Evolutionary conservation across 805 yeast species (phyloP), one percentile per base, ranked within the genome.

Genomic region (Torulaspora franciscae): DNA sequence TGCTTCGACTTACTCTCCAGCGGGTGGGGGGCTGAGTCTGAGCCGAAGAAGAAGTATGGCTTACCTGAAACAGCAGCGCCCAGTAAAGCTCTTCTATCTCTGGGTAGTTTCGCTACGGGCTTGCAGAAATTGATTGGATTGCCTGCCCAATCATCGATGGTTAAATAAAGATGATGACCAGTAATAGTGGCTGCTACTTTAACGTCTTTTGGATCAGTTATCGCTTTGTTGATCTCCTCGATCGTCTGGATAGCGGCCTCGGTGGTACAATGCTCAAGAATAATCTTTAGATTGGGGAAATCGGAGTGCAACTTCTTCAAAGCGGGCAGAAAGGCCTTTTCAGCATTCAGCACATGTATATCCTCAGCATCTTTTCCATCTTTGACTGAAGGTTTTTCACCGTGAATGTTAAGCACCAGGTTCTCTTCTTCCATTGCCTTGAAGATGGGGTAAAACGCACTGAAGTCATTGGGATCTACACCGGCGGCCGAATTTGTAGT

Each of bases 21-120:
- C 6, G 96, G 95, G 64, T 93, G 99, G 22, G 99, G 99, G 25
- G 99, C 99, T 17, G 96, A 87, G 65, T 93, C 99, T 1, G 96
- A 86, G 6, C 99, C 99, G 61, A 90, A 93, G 71, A 93, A 87
- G 66, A 90, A 93, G 72, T 81, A 90, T 33, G 95, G 87, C 54
- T 84, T 81, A 4, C 98, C 98, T 1, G 93, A 81, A 7, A 85
- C 81, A 1, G 97, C 99, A 32, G 99, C 98, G 29, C 72, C 73
- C 6, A 93, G 75, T 34, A 93, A 70, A 1, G 96, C 91, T 44
- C 78, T 73, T 56, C 83, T 80, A 62, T 93, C 99, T 23, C 70
- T 73, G 25, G 97, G 96, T 29, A 89, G 70, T 65, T 93, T 93
- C 30, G 99, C 99, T 39, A 93, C 98, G 2, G 99, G 99, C 65